phyloP scores from a whole-genome alignment of 768 basidiomycete genomes.

The Rhodotorula kratochvilovae region DNA sequence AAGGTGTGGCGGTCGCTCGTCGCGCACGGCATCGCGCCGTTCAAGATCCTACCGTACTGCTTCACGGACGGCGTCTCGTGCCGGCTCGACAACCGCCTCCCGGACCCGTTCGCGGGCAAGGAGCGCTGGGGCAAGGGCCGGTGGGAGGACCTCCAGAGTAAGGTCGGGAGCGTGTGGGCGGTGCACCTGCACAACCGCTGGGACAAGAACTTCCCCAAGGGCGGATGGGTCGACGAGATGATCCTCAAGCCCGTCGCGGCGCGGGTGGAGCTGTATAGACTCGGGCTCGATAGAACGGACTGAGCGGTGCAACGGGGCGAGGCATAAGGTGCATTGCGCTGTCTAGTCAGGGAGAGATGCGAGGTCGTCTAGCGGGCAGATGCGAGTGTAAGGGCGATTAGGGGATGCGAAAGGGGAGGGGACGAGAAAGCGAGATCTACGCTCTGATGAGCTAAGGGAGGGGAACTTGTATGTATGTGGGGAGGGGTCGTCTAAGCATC shows the following conservation, averaged over 20 bases:
- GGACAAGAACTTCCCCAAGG: conserved; percentile 75
- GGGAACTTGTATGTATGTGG: background rate
- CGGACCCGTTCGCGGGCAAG: conserved; percentile 73
- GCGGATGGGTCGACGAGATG: conserved; percentile 81
- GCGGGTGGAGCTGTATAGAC: conserved; percentile 1
- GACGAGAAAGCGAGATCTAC: background rate
- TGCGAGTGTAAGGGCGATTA: background rate
- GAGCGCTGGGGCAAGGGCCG: conserved; percentile 57
- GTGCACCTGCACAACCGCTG: conserved; percentile 96
- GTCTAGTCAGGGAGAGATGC: background rate
- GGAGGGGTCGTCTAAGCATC: background rate
- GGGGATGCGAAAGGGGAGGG: background rate
- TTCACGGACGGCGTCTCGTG: conserved; percentile 88
- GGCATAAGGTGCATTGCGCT: background rate
- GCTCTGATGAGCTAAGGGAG: background rate
- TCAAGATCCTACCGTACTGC: conserved; percentile 90
- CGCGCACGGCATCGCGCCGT: conserved; percentile 67
- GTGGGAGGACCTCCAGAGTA: conserved; percentile 59
- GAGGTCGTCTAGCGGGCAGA: background rate
- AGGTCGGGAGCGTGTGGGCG: conserved; percentile 73
- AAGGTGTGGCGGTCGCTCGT: conserved; percentile 84
- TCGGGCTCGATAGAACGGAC: background rate
- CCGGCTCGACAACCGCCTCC: conserved; percentile 84
- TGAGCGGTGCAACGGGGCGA: background rate
- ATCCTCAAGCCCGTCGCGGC: conserved; percentile 52